Evolutionary conservation across 441 rosid species (phyloP).

Genomic region (Gossypium laxum): DNA sequence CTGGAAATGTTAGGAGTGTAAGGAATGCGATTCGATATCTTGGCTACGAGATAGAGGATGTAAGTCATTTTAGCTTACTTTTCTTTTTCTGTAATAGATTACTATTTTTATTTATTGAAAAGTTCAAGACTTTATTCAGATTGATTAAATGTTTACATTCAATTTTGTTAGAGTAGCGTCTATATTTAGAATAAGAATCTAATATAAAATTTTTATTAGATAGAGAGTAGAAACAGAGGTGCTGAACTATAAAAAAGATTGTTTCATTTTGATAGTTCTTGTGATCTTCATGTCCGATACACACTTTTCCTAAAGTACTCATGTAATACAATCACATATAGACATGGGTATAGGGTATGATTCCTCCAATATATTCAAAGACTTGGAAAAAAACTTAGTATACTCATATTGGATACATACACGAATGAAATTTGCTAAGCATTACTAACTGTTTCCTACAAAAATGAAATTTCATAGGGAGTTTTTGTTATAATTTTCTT

Average conservation of each 20-base stretch:
- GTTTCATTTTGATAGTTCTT: neutral
- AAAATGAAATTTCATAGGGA: neutral
- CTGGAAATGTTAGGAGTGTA: conserved; percentile 86
- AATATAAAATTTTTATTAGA: neutral
- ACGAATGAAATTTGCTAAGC: neutral
- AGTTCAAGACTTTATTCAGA: neutral
- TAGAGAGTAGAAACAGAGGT: neutral
- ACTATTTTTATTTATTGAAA: neutral
- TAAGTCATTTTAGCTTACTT: conserved; percentile 14
- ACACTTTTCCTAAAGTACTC: neutral
- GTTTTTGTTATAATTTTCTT: neutral
- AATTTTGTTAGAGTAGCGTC: neutral
- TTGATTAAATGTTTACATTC: neutral
- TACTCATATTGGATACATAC: neutral
- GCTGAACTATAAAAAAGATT: neutral
- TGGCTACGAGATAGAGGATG: conserved; percentile 75
- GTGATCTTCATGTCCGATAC: neutral
- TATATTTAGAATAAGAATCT: neutral
- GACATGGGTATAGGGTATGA: neutral
- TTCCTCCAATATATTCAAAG: neutral
- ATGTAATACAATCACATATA: neutral
- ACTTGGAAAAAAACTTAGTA: neutral
- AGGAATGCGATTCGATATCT: conserved; percentile 74
- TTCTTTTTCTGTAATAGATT: neutral
- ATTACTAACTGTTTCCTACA: neutral